phyloP scores from a whole-genome alignment of 2,329 filamentous ascomycete genomes.

The Aspergillus ustus region DNA sequence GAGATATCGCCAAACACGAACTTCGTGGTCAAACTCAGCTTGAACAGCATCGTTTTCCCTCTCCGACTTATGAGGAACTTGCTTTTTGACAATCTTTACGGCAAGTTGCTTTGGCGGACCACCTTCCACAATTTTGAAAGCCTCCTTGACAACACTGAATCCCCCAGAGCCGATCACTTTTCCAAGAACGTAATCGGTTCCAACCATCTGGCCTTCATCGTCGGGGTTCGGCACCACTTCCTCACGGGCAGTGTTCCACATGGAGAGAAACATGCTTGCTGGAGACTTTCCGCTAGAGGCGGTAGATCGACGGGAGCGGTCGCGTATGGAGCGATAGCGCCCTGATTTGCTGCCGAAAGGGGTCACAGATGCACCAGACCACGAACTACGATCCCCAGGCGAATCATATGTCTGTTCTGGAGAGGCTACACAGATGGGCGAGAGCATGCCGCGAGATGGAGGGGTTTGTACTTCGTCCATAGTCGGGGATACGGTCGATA shows the following conservation, averaged over 20 bases:
- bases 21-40: constrained; percentile 71
- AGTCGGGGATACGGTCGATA: constrained; percentile 48
- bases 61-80: constrained; percentile 59
- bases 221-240: constrained; percentile 59
- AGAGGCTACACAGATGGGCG: constrained; percentile 44
- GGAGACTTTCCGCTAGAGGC: constrained; percentile 60
- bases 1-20: constrained; percentile 69
- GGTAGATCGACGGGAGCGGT: constrained; percentile 54
- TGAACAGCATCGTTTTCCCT: constrained; percentile 68
- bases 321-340: constrained; percentile 40
- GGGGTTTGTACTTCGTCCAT: constrained; percentile 48
- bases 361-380: constrained; percentile 39
- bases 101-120: constrained; percentile 59
- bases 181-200: constrained; percentile 69
- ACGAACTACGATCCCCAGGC: constrained; percentile 46
- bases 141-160: constrained; percentile 70
- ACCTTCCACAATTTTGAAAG: constrained; percentile 63
- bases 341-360: constrained; percentile 42
- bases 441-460: constrained; percentile 41
- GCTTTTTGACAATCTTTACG: constrained; percentile 70
- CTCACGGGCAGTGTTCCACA: constrained; percentile 49
- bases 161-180: constrained; percentile 69
- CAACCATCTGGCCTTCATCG: constrained; percentile 70
- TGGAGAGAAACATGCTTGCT: constrained; percentile 62
- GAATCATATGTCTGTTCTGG: constrained; percentile 43